Conservation (phyloP, 352 stramenopile genomes). For the Phytophthora chlamydospora region DNA sequence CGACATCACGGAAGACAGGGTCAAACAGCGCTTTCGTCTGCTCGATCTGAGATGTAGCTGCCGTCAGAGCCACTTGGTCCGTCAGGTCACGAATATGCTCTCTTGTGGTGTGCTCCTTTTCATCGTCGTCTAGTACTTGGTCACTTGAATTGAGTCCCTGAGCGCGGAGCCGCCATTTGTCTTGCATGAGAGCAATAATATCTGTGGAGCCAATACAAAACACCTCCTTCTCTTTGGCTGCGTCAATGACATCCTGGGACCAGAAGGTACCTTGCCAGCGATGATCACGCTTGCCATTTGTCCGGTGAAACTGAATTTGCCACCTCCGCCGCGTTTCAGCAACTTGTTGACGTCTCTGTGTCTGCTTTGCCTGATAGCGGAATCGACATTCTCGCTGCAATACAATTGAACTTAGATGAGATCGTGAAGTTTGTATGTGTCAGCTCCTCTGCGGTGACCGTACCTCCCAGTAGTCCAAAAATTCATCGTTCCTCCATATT, state of each 20-base stretch:
- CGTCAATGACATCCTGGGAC: constrained; percentile 51
- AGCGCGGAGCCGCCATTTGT: constrained; percentile 48
- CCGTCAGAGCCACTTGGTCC: constrained; percentile 52
- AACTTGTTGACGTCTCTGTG: constrained; percentile 41
- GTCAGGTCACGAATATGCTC: constrained; percentile 43
- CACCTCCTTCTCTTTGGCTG: constrained; percentile 52
- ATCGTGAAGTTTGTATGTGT: too few species aligned
- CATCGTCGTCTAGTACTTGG: constrained; percentile 23
- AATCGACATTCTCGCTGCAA: constrained; percentile 66
- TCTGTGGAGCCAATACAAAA: constrained; percentile 62
- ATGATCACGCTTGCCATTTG: constrained; percentile 65
- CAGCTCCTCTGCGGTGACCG: neutral
- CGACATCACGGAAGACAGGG: constrained; percentile 63
- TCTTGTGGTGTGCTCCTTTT: constrained; percentile 32
- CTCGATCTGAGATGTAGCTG: constrained; percentile 57
- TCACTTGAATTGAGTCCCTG: constrained; percentile 14
- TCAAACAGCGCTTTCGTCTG: constrained; percentile 70
- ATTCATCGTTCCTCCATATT: constrained; percentile 80
- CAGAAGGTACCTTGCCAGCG: constrained; percentile 60
- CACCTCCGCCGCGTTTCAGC: constrained; percentile 61
- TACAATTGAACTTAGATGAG: neutral
- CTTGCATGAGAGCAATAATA: constrained; percentile 55
- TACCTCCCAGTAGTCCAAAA: constrained; percentile 83
- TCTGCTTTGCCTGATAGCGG: constrained; percentile 43
- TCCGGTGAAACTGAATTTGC: constrained; percentile 53